Conservation (phyloP, 495 filamentous ascomycete species). For the Xylaria flabelliformis region DNA sequence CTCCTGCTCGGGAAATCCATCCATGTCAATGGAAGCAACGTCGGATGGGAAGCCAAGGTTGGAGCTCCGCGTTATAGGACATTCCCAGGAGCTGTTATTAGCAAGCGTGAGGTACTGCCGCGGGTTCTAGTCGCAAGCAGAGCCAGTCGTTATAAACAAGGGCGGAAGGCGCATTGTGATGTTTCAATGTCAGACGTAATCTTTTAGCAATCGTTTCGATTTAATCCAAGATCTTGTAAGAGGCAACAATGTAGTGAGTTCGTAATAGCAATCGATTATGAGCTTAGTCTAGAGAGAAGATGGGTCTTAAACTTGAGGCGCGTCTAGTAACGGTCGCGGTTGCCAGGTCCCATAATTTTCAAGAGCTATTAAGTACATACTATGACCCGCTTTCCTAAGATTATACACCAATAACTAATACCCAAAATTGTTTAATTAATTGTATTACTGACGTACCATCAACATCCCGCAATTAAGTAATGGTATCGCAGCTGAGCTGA, state of each 20-base stretch:
- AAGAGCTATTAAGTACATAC: not conserved
- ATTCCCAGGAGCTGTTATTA: constrained; percentile 20
- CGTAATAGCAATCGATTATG: not conserved
- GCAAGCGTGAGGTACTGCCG: constrained; percentile 17
- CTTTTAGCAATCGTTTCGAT: not conserved
- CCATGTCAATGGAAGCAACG: constrained; percentile 19
- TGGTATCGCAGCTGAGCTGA: not conserved
- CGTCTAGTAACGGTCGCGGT: constrained; percentile 27
- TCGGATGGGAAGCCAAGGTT: constrained; percentile 16
- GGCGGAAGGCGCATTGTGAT: constrained; percentile 28
- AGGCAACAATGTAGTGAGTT: not conserved
- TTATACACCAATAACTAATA: not conserved
- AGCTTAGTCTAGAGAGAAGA: not conserved
- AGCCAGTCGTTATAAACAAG: constrained; percentile 22
- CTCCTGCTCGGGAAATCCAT: constrained; percentile 1
- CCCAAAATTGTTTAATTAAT: constrained; percentile 4
- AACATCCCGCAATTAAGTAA: not conserved
- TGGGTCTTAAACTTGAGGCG: constrained; percentile 3
- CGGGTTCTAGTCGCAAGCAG: constrained; percentile 29
- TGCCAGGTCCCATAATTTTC: not conserved
- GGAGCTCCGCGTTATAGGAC: constrained; percentile 7
- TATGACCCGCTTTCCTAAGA: not conserved
- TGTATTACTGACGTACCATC: constrained; percentile 1
- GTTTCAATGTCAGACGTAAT: not conserved
- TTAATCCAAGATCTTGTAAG: not conserved